Percentiles rank a stretch among this genome's conserved stretches.
Evolutionary conservation across 2,329 filamentous ascomycete genomes (phyloP).

Genomic region (Chrysoporthe cubensis): DNA sequence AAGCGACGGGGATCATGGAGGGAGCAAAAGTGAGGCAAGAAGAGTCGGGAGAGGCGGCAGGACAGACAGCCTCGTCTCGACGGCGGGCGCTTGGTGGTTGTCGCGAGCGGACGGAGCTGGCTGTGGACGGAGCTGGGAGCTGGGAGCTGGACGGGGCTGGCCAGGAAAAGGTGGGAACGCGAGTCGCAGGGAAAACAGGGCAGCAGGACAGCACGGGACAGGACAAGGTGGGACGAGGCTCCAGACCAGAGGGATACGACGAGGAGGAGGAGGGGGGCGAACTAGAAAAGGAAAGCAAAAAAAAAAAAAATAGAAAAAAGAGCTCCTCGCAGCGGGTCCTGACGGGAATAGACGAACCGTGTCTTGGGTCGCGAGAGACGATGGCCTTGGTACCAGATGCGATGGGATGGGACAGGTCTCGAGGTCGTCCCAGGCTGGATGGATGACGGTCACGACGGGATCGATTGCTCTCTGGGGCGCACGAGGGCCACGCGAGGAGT

Average conservation of each 20-base stretch:
- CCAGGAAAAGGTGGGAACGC: background rate
- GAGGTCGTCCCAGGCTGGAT: background rate
- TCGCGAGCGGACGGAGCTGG: constrained; percentile 7
- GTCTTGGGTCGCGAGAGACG: background rate
- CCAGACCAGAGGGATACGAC: constrained; percentile 11
- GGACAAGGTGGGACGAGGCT: constrained; percentile 23
- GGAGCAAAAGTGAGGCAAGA: constrained; percentile 2
- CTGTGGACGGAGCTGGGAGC: constrained; percentile 1
- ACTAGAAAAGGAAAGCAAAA: background rate
- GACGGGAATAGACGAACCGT: background rate
- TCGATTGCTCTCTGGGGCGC: background rate
- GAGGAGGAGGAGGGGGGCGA: constrained; percentile 17
- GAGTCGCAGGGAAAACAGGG: background rate
- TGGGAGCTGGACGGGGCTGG: background rate
- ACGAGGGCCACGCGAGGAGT: background rate
- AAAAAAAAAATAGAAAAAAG: background rate
- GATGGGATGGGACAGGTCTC: background rate
- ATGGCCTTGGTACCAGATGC: background rate
- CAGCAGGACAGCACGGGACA: constrained; percentile 15
- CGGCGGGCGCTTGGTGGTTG: background rate
- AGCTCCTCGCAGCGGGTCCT: constrained; percentile 5
- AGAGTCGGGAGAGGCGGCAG: background rate
- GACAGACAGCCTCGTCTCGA: constrained; percentile 7
- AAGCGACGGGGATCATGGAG: constrained; percentile 16
- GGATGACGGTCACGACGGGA: background rate